phyloP scores from a whole-genome alignment of 2,329 filamentous ascomycete species.

The Alternaria arborescens region DNA sequence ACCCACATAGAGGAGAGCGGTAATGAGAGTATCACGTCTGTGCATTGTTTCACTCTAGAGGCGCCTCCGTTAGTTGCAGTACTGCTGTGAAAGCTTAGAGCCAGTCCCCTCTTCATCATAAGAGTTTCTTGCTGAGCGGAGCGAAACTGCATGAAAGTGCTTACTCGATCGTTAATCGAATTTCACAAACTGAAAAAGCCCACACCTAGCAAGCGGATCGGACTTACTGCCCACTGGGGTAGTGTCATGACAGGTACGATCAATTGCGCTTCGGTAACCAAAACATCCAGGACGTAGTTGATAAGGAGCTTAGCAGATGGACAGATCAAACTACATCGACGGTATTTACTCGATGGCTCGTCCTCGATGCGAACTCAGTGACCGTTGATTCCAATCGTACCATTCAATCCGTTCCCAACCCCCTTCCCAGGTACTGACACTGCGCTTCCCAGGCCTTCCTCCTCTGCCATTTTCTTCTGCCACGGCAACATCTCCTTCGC shows the following conservation, averaged over 20 bases:
- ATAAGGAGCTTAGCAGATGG: neutral
- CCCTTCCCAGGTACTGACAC: slow-evolving; percentile 1
- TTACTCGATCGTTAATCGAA: too few species aligned
- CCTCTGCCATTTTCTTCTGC: slow-evolving; percentile 39
- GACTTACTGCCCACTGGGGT: neutral
- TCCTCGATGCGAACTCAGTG: neutral
- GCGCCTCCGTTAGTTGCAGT: neutral
- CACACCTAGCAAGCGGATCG: neutral
- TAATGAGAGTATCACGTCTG: neutral
- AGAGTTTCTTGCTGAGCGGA: neutral
- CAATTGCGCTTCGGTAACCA: neutral
- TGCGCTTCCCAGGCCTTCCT: slow-evolving; percentile 16
- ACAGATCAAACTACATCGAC: too few species aligned
- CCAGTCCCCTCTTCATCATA: neutral
- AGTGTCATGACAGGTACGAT: neutral
- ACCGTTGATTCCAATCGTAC: neutral
- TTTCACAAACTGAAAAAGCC: neutral
- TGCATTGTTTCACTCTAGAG: neutral
- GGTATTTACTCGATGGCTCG: neutral
- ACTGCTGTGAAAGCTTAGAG: neutral
- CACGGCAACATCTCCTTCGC: slow-evolving; percentile 39
- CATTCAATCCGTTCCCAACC: neutral
- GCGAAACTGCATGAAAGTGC: neutral
- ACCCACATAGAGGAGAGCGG: neutral
- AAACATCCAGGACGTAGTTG: neutral